Percentiles rank a stretch among this genome's conserved stretches.
Conservation (phyloP, 768 basidiomycete genomes). For the Hypholoma fasciculare region DNA sequence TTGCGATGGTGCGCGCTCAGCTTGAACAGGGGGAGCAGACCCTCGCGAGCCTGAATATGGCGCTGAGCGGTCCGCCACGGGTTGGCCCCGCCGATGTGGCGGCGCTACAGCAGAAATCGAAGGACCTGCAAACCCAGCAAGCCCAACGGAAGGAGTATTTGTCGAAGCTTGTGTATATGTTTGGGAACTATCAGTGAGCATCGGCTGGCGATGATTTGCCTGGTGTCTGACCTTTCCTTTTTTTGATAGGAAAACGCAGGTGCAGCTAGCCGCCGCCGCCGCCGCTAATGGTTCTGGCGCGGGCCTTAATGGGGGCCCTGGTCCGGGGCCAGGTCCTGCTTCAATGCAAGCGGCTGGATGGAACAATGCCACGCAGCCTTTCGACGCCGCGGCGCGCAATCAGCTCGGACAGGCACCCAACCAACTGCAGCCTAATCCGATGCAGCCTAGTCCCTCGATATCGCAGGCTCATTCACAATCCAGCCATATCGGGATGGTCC, state of each 20-base stretch:
- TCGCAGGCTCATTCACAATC: conserved; percentile 18
- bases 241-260: conserved; percentile 8
- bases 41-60: neutral
- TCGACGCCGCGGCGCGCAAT: conserved; percentile 9
- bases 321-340: neutral
- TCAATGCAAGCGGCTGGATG: conserved; percentile 5
- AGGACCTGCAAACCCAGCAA: conserved; percentile 23
- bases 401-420: conserved; percentile 11
- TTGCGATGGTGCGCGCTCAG: conserved; percentile 3
- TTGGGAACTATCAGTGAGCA: conserved; percentile 4
- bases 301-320: conserved; percentile 3
- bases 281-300: neutral
- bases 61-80: neutral
- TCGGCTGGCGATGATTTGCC: neutral
- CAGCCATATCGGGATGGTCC: conserved; percentile 18
- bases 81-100: conserved; percentile 14
- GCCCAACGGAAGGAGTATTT: conserved; percentile 38
- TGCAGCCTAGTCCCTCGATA: conserved; percentile 23
- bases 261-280: neutral
- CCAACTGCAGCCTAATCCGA: conserved; percentile 24
- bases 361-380: neutral
- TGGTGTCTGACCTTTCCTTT: neutral
- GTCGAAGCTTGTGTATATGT: conserved; percentile 28
- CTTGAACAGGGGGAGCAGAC: conserved; percentile 11
- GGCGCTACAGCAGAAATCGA: conserved; percentile 8